Evolutionary conservation across 371 early-diverging fungal species (phyloP).

Genomic region (Fennellomyces sp.): DNA sequence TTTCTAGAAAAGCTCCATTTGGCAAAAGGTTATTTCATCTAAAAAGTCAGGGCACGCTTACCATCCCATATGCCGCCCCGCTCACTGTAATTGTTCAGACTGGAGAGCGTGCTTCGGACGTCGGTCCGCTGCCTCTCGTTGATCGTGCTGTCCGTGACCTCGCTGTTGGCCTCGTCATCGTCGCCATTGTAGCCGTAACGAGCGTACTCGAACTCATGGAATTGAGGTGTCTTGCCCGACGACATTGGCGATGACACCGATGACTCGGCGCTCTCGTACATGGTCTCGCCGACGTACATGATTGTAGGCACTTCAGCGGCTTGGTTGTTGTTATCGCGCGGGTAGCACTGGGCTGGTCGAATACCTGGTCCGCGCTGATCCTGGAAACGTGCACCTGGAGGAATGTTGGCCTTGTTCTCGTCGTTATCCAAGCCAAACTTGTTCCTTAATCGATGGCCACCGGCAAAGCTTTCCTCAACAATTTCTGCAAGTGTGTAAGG

Average conservation of each 20-base stretch:
- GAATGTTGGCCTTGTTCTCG: background rate
- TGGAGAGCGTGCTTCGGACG: conserved; percentile 4
- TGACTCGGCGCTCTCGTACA: background rate
- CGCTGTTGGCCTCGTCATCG: background rate
- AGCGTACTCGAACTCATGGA: conserved; percentile 1
- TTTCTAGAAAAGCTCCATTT: conserved; percentile 16
- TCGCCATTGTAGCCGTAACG: conserved; percentile 8
- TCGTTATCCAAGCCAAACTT: no score
- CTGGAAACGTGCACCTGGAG: background rate
- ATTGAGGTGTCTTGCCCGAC: background rate
- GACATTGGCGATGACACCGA: background rate
- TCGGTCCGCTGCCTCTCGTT: background rate
- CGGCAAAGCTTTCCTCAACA: conserved; percentile 11
- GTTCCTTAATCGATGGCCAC: no score
- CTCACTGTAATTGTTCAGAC: conserved; percentile 2
- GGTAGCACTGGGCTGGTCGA: background rate
- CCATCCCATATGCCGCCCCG: conserved; percentile 15
- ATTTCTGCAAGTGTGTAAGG: conserved; percentile 10
- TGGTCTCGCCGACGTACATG: background rate
- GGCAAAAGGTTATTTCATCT: background rate
- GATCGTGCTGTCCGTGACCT: background rate
- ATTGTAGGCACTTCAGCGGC: background rate
- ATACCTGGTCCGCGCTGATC: background rate
- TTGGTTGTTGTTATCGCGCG: background rate
- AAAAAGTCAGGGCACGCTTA: background rate